A percentile compares a stretch with the other conserved stretches of the same genome.
phyloP scores from a whole-genome alignment of 2,329 filamentous ascomycete genomes.

The Trichoderma brevicompactum region DNA sequence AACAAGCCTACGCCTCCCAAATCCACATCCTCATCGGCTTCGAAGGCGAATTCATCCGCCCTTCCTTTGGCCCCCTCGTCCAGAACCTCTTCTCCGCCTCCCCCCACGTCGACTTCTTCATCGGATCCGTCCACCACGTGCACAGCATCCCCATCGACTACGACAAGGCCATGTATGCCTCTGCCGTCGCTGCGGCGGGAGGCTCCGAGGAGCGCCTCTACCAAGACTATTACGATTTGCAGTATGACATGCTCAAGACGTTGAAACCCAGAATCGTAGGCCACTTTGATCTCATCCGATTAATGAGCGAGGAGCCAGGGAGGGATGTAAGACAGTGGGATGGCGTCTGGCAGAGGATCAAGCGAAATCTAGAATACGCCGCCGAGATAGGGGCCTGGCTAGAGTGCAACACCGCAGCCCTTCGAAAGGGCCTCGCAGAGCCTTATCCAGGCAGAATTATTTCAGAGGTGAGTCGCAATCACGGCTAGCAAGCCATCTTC shows the following conservation, averaged over 20 bases:
- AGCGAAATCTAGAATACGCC: constrained; percentile 74
- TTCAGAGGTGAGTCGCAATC: constrained; percentile 63
- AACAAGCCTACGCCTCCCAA: constrained; percentile 66
- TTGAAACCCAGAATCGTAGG: constrained; percentile 80
- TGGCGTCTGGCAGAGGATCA: constrained; percentile 73
- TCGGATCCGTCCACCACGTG: constrained; percentile 92
- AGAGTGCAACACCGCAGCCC: constrained; percentile 84
- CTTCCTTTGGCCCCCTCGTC: constrained; percentile 63
- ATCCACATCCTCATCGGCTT: constrained; percentile 88
- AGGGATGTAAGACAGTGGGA: constrained; percentile 61
- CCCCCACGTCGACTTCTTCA: constrained; percentile 80
- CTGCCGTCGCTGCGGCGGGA: constrained; percentile 43
- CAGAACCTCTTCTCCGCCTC: constrained; percentile 65
- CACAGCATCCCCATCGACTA: constrained; percentile 89
- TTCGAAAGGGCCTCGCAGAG: constrained; percentile 88
- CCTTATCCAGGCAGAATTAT: constrained; percentile 84
- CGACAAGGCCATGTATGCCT: constrained; percentile 67
- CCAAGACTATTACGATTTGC: constrained; percentile 85
- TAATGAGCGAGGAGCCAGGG: constrained; percentile 73
- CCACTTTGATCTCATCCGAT: constrained; percentile 89
- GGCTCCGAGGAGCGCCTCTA: constrained; percentile 73
- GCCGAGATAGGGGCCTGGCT: constrained; percentile 77
- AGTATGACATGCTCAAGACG: constrained; percentile 76
- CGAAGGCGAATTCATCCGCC: constrained; percentile 89
- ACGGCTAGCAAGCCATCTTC: no score